Conservation (phyloP, 2,329 filamentous ascomycete species). For the Trichoderma koningiopsis region DNA sequence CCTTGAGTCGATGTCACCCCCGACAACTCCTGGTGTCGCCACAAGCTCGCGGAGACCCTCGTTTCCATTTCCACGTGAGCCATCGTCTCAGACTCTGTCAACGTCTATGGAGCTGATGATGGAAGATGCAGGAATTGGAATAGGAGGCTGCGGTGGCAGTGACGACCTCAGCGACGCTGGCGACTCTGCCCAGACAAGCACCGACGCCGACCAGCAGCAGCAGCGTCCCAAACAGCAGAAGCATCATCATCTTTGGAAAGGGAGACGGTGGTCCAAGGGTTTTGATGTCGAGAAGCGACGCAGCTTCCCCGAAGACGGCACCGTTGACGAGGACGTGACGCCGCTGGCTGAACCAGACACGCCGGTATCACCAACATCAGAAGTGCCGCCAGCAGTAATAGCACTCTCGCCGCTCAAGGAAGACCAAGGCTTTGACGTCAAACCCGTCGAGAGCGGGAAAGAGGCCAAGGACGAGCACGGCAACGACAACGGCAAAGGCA, state of each 20-base stretch:
- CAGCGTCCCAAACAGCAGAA: constrained; percentile 1
- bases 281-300: constrained; percentile 1
- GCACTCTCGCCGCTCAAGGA: background rate
- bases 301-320: constrained; percentile 1
- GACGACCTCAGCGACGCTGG: constrained; percentile 16
- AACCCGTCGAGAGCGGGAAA: background rate
- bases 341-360: background rate
- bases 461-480: background rate
- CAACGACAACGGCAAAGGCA: background rate
- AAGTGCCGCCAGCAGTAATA: background rate
- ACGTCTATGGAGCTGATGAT: constrained; percentile 18
- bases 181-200: constrained; percentile 10
- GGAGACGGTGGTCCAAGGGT: background rate
- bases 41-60: constrained; percentile 6
- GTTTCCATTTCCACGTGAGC: constrained; percentile 21
- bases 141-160: constrained; percentile 12
- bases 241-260: constrained; percentile 1
- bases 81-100: constrained; percentile 16
- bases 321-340: background rate
- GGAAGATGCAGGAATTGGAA: constrained; percentile 4
- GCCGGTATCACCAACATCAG: constrained; percentile 5
- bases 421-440: background rate
- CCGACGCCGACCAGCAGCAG: constrained; percentile 1
- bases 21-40: background rate
- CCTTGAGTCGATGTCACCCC: background rate